These are phyloP conservation scores for Thalassiosira mediterranea DNA, from an alignment of 352 stramenopile species.

Conservation along the genomic window DNA sequence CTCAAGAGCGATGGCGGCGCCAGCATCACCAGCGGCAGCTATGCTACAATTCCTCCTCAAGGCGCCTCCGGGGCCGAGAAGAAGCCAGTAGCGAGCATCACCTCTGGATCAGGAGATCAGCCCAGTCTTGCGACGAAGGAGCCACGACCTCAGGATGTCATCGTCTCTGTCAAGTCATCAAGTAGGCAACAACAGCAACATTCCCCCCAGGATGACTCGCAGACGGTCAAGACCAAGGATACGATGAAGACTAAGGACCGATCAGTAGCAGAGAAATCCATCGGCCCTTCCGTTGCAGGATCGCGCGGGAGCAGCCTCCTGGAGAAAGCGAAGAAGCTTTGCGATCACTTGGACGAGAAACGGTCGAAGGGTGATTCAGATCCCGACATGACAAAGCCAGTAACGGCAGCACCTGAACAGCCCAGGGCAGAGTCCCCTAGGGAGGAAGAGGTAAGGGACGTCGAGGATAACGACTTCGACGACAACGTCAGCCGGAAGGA, in stretches of 20 bases:
- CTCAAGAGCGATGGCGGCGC: constrained; percentile 18
- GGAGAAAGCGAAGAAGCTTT: constrained; percentile 47
- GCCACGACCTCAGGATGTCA: no score
- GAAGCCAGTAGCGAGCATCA: no score
- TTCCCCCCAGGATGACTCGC: no score
- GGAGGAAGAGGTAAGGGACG: constrained; percentile 11
- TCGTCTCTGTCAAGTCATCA: no score
- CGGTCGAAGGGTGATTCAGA: not conserved
- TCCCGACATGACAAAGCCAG: not conserved
- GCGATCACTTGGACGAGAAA: constrained; percentile 43
- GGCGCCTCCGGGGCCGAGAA: not conserved
- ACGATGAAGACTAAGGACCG: no score
- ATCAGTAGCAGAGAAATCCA: no score
- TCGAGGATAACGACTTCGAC: constrained; percentile 21
- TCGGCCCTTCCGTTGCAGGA: constrained; percentile 2
- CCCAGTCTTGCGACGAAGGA: no score
- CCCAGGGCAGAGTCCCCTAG: not conserved
- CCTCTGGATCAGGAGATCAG: no score
- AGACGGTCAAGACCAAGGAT: not conserved
- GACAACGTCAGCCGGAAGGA: constrained; percentile 26
- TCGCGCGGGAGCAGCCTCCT: constrained; percentile 41
- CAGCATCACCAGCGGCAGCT: not conserved
- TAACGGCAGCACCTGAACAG: not conserved
- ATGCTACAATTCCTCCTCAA: not conserved
- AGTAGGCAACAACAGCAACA: no score